Base-by-base conservation (phyloP, 495 filamentous ascomycete genomes). In the Penicillium paxilli region DNA sequence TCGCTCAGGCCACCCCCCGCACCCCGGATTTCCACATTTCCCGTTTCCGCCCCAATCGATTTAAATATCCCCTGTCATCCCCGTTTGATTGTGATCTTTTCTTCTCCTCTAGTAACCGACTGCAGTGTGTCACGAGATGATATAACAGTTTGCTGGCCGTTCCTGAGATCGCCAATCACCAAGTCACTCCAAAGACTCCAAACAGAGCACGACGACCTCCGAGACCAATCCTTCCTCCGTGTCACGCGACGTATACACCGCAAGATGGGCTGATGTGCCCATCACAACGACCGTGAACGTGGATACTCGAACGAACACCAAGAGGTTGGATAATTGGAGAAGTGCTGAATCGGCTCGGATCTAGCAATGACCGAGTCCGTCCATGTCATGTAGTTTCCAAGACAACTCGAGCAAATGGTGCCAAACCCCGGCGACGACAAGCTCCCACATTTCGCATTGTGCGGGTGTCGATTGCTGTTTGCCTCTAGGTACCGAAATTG, bases 401-500 rank as follows among this genome's bases (percentile, higher is more conserved):
- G 5, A 28, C 5, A 28, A 5, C 5, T 5, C 26, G 5, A 28
- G n/a, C 40, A 4, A 21, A 5, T 10, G 65, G 68, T 68, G 64
- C 58, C 57, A 60, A 58, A 65, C 63, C 59, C 63, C 59, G 63
- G 64, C 64, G 42, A 59, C 65, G 66, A 67, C 68, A 64, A 61
- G 62, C 24, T 56, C 58, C 57, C 51, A 56, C 52, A 55, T 35
- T 45, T 52, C 47, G 28, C 49, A 51, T 58, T 55, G 63, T 66
- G 60, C 57, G 58, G 57, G 60, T 66, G 66, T 69, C 66, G 64
- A 58, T 61, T 58, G 68, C 57, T 67, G 64, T 69, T 48, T 69
- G 58, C 62, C 59, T 67, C 59, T 60, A 58, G 55, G 50, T 69
- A 69, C 62, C 64, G 20, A 71, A 49, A 69, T 51, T 5, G 46